phyloP scores from a whole-genome alignment of 345 rosid species.

The Citrus sinensis region DVS_A1.0 CM039162.1:23372001-23372500 shows the following conservation, averaged over 20 bases:
- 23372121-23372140: background rate
- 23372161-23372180: conserved; percentile 6
- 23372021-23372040: background rate
- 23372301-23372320: conserved; percentile 13
- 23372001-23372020: background rate
- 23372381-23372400: background rate
- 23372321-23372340: background rate
- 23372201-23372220: conserved; percentile 12
- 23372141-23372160: background rate
- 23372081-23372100: conserved; percentile 11
- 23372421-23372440: background rate
- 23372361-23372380: background rate
- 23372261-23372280: conserved; percentile 16
- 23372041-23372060: background rate
- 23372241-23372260: conserved; percentile 10
- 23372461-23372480: background rate
- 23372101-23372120: conserved; percentile 1
- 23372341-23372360: background rate
- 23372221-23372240: background rate
- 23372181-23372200: conserved; percentile 4
- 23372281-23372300: conserved; percentile 22
- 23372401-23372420: background rate
- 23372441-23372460: background rate
- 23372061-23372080: conserved; percentile 7
- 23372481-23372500: background rate